These are phyloP conservation scores for Paxillus rubicundulus DNA, from an alignment of 768 basidiomycete genomes.

Conservation along the genomic window DNA sequence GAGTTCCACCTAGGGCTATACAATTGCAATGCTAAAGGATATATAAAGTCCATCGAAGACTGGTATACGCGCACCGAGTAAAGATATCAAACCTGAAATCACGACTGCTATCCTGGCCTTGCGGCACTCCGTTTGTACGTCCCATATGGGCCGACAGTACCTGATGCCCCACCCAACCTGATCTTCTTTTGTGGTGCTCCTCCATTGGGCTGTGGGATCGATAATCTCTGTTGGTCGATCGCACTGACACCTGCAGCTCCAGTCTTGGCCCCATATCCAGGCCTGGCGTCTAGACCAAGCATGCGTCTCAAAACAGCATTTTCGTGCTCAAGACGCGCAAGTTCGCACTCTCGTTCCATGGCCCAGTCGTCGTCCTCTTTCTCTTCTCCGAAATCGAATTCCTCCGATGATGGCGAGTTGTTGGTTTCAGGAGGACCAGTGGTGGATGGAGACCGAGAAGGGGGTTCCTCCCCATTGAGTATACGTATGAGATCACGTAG, in stretches of 20 bases:
- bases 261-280: constrained; percentile 5
- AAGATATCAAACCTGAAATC: not conserved
- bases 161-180: constrained; percentile 34
- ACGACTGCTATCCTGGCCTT: constrained; percentile 13
- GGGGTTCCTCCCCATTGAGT: constrained; percentile 61
- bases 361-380: constrained; percentile 76
- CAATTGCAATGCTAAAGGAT: not conserved
- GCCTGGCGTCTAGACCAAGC: constrained; percentile 47
- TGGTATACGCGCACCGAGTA: not conserved
- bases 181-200: constrained; percentile 21
- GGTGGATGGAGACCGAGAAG: constrained; percentile 3
- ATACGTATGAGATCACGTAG: constrained; percentile 70
- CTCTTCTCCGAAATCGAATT: constrained; percentile 29
- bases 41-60: not conserved
- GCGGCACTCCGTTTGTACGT: constrained; percentile 37
- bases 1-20: no score
- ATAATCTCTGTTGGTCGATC: constrained; percentile 12
- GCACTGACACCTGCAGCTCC: constrained; percentile 2
- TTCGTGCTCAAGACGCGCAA: constrained; percentile 82
- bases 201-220: constrained; percentile 13
- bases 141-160: constrained; percentile 43
- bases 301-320: constrained; percentile 78
- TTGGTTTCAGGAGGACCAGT: constrained; percentile 4
- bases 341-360: constrained; percentile 87
- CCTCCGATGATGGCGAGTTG: not conserved